Evolutionary conservation across 148 eudicot genomes (phyloP).

Genomic region (Rhododendron ovatum): DNA sequence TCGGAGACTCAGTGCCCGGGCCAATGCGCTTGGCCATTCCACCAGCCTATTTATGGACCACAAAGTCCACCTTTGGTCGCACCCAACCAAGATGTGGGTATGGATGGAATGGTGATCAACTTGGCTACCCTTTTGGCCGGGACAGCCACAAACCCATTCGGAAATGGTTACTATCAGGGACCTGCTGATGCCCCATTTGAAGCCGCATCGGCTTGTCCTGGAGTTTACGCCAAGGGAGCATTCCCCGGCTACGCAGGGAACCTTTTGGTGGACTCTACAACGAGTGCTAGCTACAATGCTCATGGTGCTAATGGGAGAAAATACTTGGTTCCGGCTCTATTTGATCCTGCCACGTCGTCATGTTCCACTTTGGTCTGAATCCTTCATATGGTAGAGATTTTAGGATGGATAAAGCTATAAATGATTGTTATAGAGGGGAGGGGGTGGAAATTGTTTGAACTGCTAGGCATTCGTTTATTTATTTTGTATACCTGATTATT

Average conservation of each 20-base stretch:
- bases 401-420: too few species aligned
- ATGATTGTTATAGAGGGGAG: too few species aligned
- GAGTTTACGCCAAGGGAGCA: conserved; percentile 9
- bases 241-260: conserved; percentile 19
- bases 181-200: conserved; percentile 7
- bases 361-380: not conserved
- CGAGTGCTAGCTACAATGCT: conserved; percentile 21
- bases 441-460: not conserved
- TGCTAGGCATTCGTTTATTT: not conserved
- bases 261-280: conserved; percentile 15
- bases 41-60: conserved; percentile 24
- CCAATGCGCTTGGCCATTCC: conserved; percentile 13
- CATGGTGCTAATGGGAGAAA: conserved; percentile 14
- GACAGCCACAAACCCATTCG: conserved; percentile 5
- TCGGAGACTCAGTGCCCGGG: conserved; percentile 26
- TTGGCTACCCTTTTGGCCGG: conserved; percentile 12
- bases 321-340: conserved; percentile 14
- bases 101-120: conserved; percentile 5
- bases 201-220: conserved; percentile 16
- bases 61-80: conserved; percentile 13
- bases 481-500: not conserved
- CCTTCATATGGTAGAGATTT: not conserved
- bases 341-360: conserved; percentile 12
- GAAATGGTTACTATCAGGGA: conserved; percentile 20
- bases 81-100: conserved; percentile 19